Percentiles rank a stretch among this genome's conserved stretches.
These are phyloP conservation scores for Fraxinus floribunda DNA, from an alignment of 305 asterid species.

Conservation along the genomic window DNA sequence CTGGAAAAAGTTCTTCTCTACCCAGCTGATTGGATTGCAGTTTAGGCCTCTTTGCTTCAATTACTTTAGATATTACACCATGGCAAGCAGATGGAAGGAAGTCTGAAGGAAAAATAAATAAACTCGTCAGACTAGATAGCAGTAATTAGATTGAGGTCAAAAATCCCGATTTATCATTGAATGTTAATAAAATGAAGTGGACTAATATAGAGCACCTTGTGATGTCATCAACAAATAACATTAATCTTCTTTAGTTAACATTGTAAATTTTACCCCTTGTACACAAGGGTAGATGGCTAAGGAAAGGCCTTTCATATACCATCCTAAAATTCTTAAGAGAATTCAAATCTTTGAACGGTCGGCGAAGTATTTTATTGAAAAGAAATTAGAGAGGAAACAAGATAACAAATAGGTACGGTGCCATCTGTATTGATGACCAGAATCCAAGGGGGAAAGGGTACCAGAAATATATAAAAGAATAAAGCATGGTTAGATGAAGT, in stretches of 20 bases:
- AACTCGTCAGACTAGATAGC: conserved; percentile 3
- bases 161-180: not conserved
- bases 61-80: conserved; percentile 89
- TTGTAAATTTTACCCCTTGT: not conserved
- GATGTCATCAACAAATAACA: not conserved
- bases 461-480: not conserved
- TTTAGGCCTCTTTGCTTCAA: conserved; percentile 56
- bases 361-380: not conserved
- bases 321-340: not conserved
- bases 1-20: conserved; percentile 52
- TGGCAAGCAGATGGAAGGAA: conserved; percentile 78
- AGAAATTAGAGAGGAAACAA: not conserved
- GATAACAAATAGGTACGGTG: not conserved
- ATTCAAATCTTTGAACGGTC: not conserved
- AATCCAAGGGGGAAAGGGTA: not conserved
- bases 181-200: not conserved
- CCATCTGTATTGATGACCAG: not conserved
- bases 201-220: not conserved
- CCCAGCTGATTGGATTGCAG: conserved; percentile 26
- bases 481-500: conserved; percentile 16
- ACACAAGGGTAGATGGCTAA: not conserved
- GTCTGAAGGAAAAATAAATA: conserved; percentile 40
- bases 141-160: not conserved
- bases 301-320: not conserved
- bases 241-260: not conserved